Base-by-base conservation (phyloP, 345 rosid genomes). In the Clarkia xantiana region DNA sequence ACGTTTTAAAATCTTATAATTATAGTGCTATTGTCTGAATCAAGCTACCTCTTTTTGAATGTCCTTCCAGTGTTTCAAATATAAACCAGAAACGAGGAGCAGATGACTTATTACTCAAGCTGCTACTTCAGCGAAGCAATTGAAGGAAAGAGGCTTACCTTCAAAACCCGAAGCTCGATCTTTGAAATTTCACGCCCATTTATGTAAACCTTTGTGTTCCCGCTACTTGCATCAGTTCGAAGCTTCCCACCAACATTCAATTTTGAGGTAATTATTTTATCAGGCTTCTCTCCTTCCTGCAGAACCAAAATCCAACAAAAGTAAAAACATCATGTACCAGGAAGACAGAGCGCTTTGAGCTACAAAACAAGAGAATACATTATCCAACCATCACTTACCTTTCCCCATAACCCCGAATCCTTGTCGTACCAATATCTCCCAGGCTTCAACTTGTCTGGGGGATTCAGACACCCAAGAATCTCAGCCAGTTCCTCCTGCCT, bases 211-310 rank as follows among this genome's bases (percentile, higher is more conserved):
- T 69, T 64, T 0, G 87, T 68, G 57, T 70, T 74, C 12, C 83
- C 87, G 55, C 74, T 66, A 62, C 87, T 77, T 1, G 87, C 80
- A 52, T 74, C 67, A 12, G 17, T 29, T 43, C 36, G 57, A 47
- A 80, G 73, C 73, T 74, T 77, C 34, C 75, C 75, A 15, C 76
- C 74, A 42, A 74, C 56, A 22, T 70, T 80, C 55, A 80, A 51
- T 23, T 80, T 77, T 2, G 87, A 72, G 58, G 65, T 80, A 44
- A 80, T 74, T 39, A 74, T 76, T 29, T 64, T 68, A 52, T 77
- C 75, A 10, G 87, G 87, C 52, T 76, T 80, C 58, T 76, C 83
- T 53, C 81, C 77, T 53, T 76, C 87, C 87, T 80, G 74, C 42
- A 34, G 4, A 49, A 7, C 53, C 41, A 49, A 18, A 49, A 49